These are phyloP conservation scores for Trichoderma harzianum DNA, from an alignment of 2,329 filamentous ascomycete species.

Conservation along the genomic window DNA sequence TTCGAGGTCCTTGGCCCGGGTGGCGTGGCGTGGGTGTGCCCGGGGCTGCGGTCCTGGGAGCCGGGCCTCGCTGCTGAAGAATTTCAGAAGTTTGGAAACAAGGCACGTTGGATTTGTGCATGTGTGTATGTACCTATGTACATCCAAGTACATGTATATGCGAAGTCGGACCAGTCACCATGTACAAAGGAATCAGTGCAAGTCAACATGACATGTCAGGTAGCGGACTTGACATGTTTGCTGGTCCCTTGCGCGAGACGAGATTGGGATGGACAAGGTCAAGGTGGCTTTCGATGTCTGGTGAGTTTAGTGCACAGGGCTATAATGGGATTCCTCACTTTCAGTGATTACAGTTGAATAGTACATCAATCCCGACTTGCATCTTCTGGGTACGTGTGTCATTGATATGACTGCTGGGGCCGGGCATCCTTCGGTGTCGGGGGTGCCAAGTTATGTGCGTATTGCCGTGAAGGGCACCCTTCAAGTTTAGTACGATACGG, in stretches of 20 bases:
- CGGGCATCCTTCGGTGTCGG: neutral
- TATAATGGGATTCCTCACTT: neutral
- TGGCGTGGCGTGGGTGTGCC: neutral
- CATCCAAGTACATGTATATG: neutral
- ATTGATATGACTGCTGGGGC: neutral
- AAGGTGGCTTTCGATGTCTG: neutral
- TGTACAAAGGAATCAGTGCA: neutral
- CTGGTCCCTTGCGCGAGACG: neutral
- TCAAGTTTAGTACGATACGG: neutral
- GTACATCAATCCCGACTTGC: too few species aligned
- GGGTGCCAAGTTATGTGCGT: neutral
- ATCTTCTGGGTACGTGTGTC: neutral
- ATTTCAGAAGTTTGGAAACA: neutral
- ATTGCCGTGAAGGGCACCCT: neutral
- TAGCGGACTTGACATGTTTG: neutral
- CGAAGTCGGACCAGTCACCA: neutral
- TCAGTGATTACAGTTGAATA: neutral
- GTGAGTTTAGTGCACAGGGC: neutral
- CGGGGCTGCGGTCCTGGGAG: neutral
- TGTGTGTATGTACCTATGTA: neutral
- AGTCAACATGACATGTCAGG: neutral
- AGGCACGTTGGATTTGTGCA: neutral
- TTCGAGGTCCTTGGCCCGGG: neutral
- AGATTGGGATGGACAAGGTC: neutral
- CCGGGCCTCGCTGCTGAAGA: neutral